These are phyloP conservation scores for Ganoderma resinaceum DNA, from an alignment of 1,284 basidiomycete species.

Conservation along the genomic window DNA sequence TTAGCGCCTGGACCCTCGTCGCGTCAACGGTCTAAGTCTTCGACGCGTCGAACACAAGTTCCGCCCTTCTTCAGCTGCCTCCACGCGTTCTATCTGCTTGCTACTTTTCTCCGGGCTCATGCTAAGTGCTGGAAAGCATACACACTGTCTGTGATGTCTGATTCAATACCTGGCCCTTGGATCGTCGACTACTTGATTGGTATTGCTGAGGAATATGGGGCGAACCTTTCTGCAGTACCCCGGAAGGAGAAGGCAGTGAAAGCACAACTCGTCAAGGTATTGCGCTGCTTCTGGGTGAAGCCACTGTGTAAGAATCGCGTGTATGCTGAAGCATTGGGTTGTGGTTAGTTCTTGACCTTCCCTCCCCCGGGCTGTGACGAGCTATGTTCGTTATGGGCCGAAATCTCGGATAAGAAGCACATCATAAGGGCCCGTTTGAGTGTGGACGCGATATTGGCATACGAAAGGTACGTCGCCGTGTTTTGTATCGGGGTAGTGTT, in stretches of 20 bases:
- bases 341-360: conserved; percentile 42
- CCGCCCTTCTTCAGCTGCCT: not conserved
- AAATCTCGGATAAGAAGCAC: conserved; percentile 49
- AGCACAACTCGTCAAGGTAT: conserved; percentile 62
- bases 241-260: conserved; percentile 46
- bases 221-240: conserved; percentile 46
- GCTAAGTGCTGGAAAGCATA: not conserved
- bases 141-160: conserved; percentile 44
- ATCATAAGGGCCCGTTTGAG: conserved; percentile 49
- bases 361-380: conserved; percentile 39
- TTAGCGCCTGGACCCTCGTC: not conserved
- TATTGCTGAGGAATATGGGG: conserved; percentile 57
- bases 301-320: not conserved
- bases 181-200: conserved; percentile 55
- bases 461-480: conserved; percentile 39
- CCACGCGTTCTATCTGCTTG: not conserved
- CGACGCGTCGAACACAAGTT: not conserved
- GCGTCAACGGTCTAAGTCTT: not conserved
- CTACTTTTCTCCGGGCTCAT: not conserved
- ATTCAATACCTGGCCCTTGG: conserved; percentile 55
- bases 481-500: not conserved
- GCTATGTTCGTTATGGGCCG: conserved; percentile 49
- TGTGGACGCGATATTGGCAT: conserved; percentile 43
- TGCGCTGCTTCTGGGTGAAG: not conserved
- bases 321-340: not conserved